A percentile compares a stretch with the other conserved stretches of the same genome.
These are phyloP conservation scores for Myxozyma melibiosi DNA, from an alignment of 805 yeast species.

Conservation along the genomic window DNA sequence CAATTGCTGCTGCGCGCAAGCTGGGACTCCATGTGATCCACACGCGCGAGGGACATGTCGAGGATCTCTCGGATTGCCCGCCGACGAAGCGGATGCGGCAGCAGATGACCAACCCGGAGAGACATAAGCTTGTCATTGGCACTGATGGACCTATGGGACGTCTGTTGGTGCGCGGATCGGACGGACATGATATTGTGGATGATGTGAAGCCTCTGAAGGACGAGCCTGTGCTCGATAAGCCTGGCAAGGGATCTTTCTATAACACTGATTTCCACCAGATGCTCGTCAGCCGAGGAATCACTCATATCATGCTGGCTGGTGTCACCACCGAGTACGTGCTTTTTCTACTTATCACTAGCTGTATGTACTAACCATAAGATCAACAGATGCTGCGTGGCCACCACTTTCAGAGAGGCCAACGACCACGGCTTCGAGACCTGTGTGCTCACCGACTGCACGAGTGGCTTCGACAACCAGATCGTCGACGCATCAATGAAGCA, in stretches of 20 bases:
- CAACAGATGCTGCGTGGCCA: conserved; percentile 40
- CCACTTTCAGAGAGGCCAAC: conserved; percentile 43
- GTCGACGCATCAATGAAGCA: conserved; percentile 31
- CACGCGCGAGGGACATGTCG: conserved; percentile 42
- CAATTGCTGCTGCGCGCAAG: conserved; percentile 38
- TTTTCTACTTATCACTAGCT: background rate
- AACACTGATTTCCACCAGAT: conserved; percentile 41
- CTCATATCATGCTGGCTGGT: conserved; percentile 40
- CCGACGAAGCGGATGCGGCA: conserved; percentile 40
- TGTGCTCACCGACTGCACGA: conserved; percentile 37
- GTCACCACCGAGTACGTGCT: conserved; percentile 40
- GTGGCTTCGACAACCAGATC: conserved; percentile 35
- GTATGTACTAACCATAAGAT: background rate
- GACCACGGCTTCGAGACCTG: conserved; percentile 43
- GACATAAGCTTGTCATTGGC: conserved; percentile 39
- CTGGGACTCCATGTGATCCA: conserved; percentile 41
- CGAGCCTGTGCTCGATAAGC: conserved; percentile 42
- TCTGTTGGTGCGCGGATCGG: conserved; percentile 40
- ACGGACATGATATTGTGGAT: conserved; percentile 43
- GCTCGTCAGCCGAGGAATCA: conserved; percentile 40
- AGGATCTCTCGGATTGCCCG: conserved; percentile 40
- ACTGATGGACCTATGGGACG: conserved; percentile 43
- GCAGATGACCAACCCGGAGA: conserved; percentile 30
- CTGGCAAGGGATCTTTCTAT: conserved; percentile 44
- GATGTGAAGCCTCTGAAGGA: conserved; percentile 38